Base-by-base conservation (phyloP, 1,284 basidiomycete species). In the Phylloboletellus chloephorus region DNA sequence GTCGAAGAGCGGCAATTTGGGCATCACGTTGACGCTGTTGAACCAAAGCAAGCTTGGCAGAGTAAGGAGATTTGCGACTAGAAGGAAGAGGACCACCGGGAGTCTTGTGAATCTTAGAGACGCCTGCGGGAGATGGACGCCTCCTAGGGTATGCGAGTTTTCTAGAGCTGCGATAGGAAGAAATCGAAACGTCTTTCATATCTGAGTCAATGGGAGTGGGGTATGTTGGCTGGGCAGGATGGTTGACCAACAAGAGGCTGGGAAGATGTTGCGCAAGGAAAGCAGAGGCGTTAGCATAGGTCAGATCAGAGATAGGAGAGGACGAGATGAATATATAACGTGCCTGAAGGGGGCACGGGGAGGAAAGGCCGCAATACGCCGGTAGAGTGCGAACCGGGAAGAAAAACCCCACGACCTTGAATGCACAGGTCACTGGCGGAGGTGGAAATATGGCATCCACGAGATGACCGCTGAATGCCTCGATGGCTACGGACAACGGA, bases 121-220 rank as follows among this genome's bases (percentile, higher is more conserved):
- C 68, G 57, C 85, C 85, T 64, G 82, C 67, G 21, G 84, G 86
- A 21, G 85, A 87, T 15, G 85, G 85, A 45, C 83, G 82, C 64
- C 83, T 88, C 79, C 79, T 86, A 38, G 82, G 80, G 52, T 88
- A 88, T 48, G 79, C 69, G 40, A 74, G 64, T 56, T 71, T 76
- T 61, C 83, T 79, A 48, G 78, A 69, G 50, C 71, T 68, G 56
- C 73, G 76, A 59, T 68, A 72, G 23, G 76, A 71, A 55, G 75
- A 60, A 29, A 66, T 66, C 25, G 81, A 74, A 47, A 73, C 67
- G 67, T 88, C 86, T 70, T 88, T 88, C 86, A 88, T 88, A 62
- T 68, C 67, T 57, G 57, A 43, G 57, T 59, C 48, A 30, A 57
- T 32, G 41, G 52, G 39, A 46, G 35, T 33, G 41, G 16, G 31